A percentile compares a stretch with the other conserved stretches of the same genome.
Evolutionary conservation across 176 grass and related monocot species (phyloP).

Genomic region (Rhynchospora pubera): DNA sequence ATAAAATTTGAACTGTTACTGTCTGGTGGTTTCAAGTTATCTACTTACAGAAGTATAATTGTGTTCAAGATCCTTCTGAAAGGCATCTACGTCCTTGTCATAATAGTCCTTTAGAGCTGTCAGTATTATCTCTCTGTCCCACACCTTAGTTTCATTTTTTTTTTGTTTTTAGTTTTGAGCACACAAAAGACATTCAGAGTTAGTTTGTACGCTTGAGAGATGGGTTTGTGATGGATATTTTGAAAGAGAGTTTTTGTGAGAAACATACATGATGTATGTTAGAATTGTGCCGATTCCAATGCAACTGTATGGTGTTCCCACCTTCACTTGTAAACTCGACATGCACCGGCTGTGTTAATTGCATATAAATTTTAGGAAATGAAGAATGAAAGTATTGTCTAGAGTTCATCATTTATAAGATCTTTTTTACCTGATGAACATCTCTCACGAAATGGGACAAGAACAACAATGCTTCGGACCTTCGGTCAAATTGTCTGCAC

Average conservation of each 20-base stretch:
- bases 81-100: conserved; percentile 44
- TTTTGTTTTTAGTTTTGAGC: background rate
- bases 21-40: background rate
- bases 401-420: background rate
- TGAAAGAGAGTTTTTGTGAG: background rate
- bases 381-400: background rate
- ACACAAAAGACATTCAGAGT: background rate
- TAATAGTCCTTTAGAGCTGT: conserved; percentile 54
- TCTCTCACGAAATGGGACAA: conserved; percentile 91
- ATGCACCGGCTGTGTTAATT: conserved; percentile 66
- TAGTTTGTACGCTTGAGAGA: background rate
- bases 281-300: conserved; percentile 66
- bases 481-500: conserved; percentile 75
- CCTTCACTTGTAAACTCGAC: conserved; percentile 84
- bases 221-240: background rate
- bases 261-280: conserved; percentile 70
- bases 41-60: conserved; percentile 56
- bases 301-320: conserved; percentile 59
- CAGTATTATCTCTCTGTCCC: conserved; percentile 88
- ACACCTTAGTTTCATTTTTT: conserved; percentile 50
- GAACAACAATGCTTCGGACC: conserved; percentile 83
- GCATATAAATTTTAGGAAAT: background rate
- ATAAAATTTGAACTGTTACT: background rate
- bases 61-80: conserved; percentile 49
- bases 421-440: conserved; percentile 54